phyloP scores from a whole-genome alignment of 78 protist genomes.

The Guillardia theta region DNA sequence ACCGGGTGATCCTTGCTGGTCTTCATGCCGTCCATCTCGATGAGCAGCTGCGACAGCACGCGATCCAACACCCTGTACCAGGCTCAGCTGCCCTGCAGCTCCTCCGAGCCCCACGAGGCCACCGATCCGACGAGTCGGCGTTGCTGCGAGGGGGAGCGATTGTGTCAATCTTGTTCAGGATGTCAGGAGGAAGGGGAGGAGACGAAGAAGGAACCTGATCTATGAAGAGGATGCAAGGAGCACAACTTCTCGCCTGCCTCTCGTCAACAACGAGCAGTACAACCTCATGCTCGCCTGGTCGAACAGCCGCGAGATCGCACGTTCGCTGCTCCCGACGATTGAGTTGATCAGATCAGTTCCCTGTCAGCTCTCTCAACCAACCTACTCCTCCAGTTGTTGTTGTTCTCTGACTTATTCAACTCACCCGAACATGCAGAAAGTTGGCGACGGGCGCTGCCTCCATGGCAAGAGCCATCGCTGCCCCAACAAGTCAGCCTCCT shows the following conservation, averaged over 20 bases:
- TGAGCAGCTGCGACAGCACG: background rate
- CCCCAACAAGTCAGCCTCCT: no score
- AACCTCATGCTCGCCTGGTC: background rate
- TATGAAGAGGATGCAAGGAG: conserved; percentile 3
- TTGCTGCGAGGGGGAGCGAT: no score
- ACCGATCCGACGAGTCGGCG: no score
- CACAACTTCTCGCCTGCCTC: background rate
- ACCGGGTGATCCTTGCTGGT: background rate
- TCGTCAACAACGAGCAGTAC: background rate
- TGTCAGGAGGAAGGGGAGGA: no score
- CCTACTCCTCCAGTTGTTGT: no score
- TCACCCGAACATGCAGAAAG: no score
- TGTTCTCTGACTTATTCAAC: no score
- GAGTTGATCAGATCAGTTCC: background rate
- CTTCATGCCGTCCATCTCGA: conserved; percentile 23
- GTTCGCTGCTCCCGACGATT: background rate
- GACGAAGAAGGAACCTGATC: no score
- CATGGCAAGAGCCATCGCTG: no score
- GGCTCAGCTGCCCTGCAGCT: background rate
- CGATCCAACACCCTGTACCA: background rate
- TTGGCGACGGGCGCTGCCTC: no score
- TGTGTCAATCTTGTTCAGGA: no score
- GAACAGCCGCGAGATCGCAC: background rate
- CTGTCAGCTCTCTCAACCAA: no score
- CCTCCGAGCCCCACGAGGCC: background rate